Conservation (phyloP, 2,329 filamentous ascomycete genomes). For the Neurospora sp. region DNA sequence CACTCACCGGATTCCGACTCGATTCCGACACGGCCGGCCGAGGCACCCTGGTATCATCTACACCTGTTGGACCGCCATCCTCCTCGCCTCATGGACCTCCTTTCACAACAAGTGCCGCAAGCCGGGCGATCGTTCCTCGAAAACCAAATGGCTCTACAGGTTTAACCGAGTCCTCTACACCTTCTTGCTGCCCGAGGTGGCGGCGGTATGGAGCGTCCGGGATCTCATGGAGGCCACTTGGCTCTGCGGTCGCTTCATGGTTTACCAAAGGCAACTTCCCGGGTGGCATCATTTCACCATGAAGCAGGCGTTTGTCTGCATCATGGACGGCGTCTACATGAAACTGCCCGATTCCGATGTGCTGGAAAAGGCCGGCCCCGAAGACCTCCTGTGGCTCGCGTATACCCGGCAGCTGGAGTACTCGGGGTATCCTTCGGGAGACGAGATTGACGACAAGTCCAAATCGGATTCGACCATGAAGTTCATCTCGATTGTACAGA, state of each 20-base stretch:
- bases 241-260: background rate
- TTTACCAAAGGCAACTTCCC: background rate
- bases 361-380: background rate
- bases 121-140: background rate
- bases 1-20: background rate
- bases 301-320: background rate
- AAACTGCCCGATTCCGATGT: background rate
- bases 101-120: background rate
- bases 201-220: background rate
- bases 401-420: background rate
- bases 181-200: background rate
- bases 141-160: background rate
- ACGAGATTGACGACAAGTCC: background rate
- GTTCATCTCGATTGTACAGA: background rate
- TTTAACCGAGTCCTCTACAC: background rate
- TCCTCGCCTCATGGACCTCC: background rate
- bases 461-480: background rate
- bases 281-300: background rate
- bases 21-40: background rate
- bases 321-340: background rate
- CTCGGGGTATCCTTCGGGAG: background rate
- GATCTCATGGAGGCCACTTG: background rate
- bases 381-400: background rate
- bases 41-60: background rate
- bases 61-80: background rate